A percentile compares a stretch with the other conserved stretches of the same genome.
Evolutionary conservation across 768 basidiomycete genomes (phyloP).

Genomic region (Hericium alpestre): DNA sequence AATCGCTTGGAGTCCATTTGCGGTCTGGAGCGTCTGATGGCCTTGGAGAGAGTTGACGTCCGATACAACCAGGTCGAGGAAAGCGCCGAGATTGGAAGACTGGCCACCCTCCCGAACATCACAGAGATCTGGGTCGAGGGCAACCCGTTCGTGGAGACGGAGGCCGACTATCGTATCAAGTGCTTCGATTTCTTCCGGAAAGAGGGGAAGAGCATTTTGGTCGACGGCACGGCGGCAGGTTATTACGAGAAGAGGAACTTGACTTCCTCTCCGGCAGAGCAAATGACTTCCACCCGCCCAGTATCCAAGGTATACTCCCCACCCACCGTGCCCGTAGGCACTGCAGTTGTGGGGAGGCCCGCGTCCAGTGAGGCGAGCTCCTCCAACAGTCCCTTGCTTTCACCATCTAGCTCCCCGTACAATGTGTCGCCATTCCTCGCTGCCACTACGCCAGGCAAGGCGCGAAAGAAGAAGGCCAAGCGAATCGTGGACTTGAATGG

Average conservation of each 20-base stretch:
- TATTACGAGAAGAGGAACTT: slow-evolving; percentile 63
- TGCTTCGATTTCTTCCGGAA: slow-evolving; percentile 80
- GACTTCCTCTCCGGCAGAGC: slow-evolving; percentile 35
- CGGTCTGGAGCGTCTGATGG: slow-evolving; percentile 82
- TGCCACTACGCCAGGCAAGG: slow-evolving; percentile 27
- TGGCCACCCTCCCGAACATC: slow-evolving; percentile 72
- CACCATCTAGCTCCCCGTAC: slow-evolving; percentile 30
- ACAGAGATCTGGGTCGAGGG: slow-evolving; percentile 74
- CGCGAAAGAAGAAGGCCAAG: slow-evolving; percentile 47
- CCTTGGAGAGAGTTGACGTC: slow-evolving; percentile 78
- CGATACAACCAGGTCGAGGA: slow-evolving; percentile 74
- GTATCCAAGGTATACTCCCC: slow-evolving; percentile 45
- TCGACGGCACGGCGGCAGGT: slow-evolving; percentile 66
- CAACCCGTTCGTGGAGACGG: slow-evolving; percentile 69
- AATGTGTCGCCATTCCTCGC: slow-evolving; percentile 35
- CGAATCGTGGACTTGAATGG: slow-evolving; percentile 73
- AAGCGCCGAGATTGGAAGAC: slow-evolving; percentile 71
- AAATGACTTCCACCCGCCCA: slow-evolving; percentile 40
- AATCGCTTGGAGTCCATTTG: slow-evolving; percentile 94
- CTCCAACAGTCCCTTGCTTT: slow-evolving; percentile 18
- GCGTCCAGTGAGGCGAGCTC: slow-evolving; percentile 7
- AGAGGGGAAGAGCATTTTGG: slow-evolving; percentile 66
- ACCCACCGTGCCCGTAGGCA: slow-evolving; percentile 48
- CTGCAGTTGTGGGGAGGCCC: slow-evolving; percentile 6
- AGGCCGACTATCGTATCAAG: slow-evolving; percentile 58